Base-by-base conservation (phyloP, 495 filamentous ascomycete genomes). In the Antarctomyces pellizariae region DNA sequence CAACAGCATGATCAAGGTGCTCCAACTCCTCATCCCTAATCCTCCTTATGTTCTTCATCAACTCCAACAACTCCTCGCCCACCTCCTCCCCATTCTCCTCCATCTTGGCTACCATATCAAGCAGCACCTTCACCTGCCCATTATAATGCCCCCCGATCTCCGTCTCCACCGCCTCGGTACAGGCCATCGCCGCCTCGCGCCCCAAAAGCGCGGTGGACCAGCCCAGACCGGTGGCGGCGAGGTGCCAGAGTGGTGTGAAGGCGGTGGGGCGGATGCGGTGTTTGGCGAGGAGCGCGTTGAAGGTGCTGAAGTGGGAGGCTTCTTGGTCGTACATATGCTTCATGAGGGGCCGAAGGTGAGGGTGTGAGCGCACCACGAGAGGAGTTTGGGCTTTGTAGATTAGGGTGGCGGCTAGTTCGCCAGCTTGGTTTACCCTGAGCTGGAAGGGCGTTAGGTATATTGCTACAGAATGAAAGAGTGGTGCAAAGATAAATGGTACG, bases 321-420 rank as follows among this genome's bases (percentile, higher is more conserved):
- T 97, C 86, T 46, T 97, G 86, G 37, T 84, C 77, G 57, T 91
- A 82, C 89, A 97, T 97, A 55, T 95, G 86, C 32, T 73, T 67
- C 76, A 97, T 91, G 10, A 93, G 50, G 0, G 76, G 68, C 8
- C 75, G 68, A 12, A 97, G 69, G 44, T 86, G 78, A 0, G 84
- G 80, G 42, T 97, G 71, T 0, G 64, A 56, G 25, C 69, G 64
- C 29, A 71, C 51, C 25, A 93, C 48, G 18, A 66, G 48, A 16
- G 77, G 73, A 4, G 59, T 79, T 47, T 90, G 79, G 8, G 75
- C 66, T 33, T 22, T 66, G 52, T 89, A 90, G 43, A 90, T 90
- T 14, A 84, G 59, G 14, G 72, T 78, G 3, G 79, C 79, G 22
- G 79, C 79, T 1, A 90, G 60, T 48, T 90, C 79, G 41, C 79